Conservation (phyloP, 2,329 filamentous ascomycete genomes). For the Colletotrichum ledebouriae region DNA sequence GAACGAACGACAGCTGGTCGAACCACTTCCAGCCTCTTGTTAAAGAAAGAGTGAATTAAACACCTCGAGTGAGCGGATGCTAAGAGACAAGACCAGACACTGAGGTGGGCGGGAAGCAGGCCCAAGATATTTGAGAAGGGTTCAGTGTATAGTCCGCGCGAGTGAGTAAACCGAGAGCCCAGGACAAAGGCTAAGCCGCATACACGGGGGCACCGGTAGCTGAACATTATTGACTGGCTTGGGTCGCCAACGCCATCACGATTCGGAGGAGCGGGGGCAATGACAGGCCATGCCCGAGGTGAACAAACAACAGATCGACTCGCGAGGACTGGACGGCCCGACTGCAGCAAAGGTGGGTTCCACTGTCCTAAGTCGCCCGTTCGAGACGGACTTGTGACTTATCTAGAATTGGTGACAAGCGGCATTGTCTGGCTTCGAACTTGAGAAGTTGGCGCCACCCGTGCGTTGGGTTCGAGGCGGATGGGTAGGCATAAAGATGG, state of each 20-base stretch:
- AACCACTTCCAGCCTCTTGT: slow-evolving; percentile 34
- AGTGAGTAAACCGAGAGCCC: slow-evolving; percentile 3
- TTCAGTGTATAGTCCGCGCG: slow-evolving; percentile 5
- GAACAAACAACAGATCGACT: slow-evolving; percentile 28
- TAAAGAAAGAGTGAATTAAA: slow-evolving; percentile 21
- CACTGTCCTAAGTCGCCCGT: slow-evolving; percentile 25
- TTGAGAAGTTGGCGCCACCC: slow-evolving; percentile 34
- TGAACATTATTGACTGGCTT: slow-evolving; percentile 33
- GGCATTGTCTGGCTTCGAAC: slow-evolving; percentile 24
- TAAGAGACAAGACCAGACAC: not conserved
- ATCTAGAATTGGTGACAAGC: slow-evolving; percentile 39
- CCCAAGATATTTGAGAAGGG: slow-evolving; percentile 36
- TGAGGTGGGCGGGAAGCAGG: slow-evolving; percentile 25
- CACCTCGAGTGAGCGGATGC: slow-evolving; percentile 21
- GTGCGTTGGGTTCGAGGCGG: slow-evolving; percentile 32
- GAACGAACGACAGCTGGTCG: slow-evolving; percentile 34
- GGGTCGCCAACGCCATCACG: slow-evolving; percentile 22
- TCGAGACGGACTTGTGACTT: slow-evolving; percentile 30
- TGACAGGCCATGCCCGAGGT: slow-evolving; percentile 15
- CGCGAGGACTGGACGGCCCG: slow-evolving; percentile 16
- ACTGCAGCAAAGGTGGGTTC: slow-evolving; percentile 20
- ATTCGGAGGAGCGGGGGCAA: slow-evolving; percentile 32
- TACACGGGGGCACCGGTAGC: slow-evolving; percentile 37
- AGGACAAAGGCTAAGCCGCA: slow-evolving; percentile 36
- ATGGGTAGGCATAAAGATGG: slow-evolving; percentile 34